These are phyloP conservation scores for Blastobotrys peoriensis DNA, from an alignment of 805 yeast genomes.

Conservation along the genomic window DNA sequence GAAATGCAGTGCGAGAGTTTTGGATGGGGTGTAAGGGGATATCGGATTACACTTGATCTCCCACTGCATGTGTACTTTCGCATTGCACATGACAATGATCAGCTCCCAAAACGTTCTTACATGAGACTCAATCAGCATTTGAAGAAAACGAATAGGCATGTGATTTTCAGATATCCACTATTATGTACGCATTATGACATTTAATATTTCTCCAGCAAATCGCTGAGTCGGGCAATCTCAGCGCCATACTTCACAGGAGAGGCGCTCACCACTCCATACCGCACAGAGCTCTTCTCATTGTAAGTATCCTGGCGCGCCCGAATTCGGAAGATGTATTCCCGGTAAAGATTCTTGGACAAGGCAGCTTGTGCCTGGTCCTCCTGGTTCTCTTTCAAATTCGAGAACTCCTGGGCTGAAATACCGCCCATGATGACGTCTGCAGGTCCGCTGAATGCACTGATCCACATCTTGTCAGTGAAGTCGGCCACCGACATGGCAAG, in stretches of 20 bases:
- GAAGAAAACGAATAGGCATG: too few relatives aligned
- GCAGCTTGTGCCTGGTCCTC: constrained; percentile 42
- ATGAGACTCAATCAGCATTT: too few relatives aligned
- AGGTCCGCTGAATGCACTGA: constrained; percentile 79
- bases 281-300: constrained; percentile 60
- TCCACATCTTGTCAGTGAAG: constrained; percentile 76
- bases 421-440: constrained; percentile 67
- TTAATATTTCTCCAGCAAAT: constrained; percentile 12
- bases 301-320: constrained; percentile 81
- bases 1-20: constrained; percentile 25
- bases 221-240: constrained; percentile 25
- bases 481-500: constrained; percentile 75
- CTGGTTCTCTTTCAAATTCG: constrained; percentile 26
- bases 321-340: constrained; percentile 67
- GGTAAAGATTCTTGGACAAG: constrained; percentile 50
- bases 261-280: constrained; percentile 59
- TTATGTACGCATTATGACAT: too few relatives aligned
- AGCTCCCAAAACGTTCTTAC: too few relatives aligned
- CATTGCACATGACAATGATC: too few relatives aligned
- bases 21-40: constrained; percentile 31
- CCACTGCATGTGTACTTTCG: too few relatives aligned
- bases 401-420: constrained; percentile 56
- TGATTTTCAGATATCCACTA: too few relatives aligned
- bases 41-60: constrained; percentile 18
- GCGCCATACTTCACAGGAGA: constrained; percentile 28